Percentiles rank a stretch among this genome's conserved stretches.
Evolutionary conservation across 2,329 filamentous ascomycete genomes (phyloP).

Genomic region (Penicillium fuscoglaucum): DNA sequence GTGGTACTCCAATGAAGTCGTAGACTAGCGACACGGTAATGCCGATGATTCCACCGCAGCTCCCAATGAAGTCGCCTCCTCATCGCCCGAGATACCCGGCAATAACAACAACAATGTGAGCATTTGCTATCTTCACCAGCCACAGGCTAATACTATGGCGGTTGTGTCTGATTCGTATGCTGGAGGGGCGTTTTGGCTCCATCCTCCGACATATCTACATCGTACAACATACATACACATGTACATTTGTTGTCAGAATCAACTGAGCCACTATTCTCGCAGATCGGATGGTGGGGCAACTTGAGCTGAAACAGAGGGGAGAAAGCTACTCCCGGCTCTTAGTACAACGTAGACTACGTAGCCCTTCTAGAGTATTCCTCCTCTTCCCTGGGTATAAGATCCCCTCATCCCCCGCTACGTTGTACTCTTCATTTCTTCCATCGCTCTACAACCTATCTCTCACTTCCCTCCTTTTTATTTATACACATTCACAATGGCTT

Average conservation of each 20-base stretch:
- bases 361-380: slow-evolving; percentile 18
- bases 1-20: slow-evolving; percentile 2
- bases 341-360: slow-evolving; percentile 12
- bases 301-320: slow-evolving; percentile 19
- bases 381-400: slow-evolving; percentile 21
- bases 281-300: slow-evolving; percentile 16
- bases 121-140: slow-evolving; percentile 12
- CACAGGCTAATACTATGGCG: slow-evolving; percentile 2
- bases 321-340: not conserved
- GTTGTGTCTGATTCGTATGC: not conserved
- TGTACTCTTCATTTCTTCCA: not conserved
- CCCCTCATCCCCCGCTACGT: not conserved
- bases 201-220: slow-evolving; percentile 3
- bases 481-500: slow-evolving; percentile 34
- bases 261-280: slow-evolving; percentile 17
- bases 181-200: not conserved
- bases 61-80: not conserved
- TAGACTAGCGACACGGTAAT: not conserved
- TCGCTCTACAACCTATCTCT: slow-evolving; percentile 7
- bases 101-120: not conserved
- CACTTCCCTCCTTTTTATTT: slow-evolving; percentile 6
- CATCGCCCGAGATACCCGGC: slow-evolving; percentile 6
- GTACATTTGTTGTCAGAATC: not conserved
- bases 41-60: not conserved
- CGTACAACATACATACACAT: not conserved